Evolutionary conservation across 306 rosid species (phyloP), one percentile per base, ranked within the genome.

Genomic region (Vigna nakashimae): DNA sequence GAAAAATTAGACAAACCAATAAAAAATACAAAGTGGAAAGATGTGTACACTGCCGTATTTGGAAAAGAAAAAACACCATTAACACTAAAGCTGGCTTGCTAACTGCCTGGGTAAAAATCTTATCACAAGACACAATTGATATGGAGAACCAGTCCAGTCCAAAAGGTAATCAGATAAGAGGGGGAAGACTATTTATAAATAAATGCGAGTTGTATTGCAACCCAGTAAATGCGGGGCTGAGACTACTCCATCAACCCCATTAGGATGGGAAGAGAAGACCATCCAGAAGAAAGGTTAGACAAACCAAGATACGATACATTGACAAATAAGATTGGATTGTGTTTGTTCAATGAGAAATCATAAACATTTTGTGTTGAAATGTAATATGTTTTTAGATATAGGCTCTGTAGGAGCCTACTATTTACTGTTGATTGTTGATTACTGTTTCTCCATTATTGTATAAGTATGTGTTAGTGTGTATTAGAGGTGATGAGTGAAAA

Each of bases 141-240:
- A 74, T 49, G 68, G 9, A 51, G 65, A 67, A 75, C 66, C 76
- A 45, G 40, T 58, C 49, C 51, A 67, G 40, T 58, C 49, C 51
- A 67, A 58, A 57, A 59, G 13, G 50, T 45, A 81, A 58, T 50
- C 58, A 24, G 42, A 53, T 34, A 49, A 34, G 48, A 59, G 38
- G 49, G 48, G 52, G 45, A 13, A 68, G 51, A 40, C 79, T 40
- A 30, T 30, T 32, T 32, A 34, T 34, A 34, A 34, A 60, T 24
- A 7, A 40, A 69, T 59, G 49, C 50, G 67, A 28, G 45, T 50
- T 48, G 58, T 68, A 64, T 8, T 32, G 28, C 57, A 74, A 56
- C 63, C 70, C 76, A 66, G 38, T 50, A 46, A 57, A 69, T 69
- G 58, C 66, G 76, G 60, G 26, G 74, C 80, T 58, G 57, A 66